Base-by-base conservation (phyloP, 306 rosid species). In the Trichosanthes truncata region DNA sequence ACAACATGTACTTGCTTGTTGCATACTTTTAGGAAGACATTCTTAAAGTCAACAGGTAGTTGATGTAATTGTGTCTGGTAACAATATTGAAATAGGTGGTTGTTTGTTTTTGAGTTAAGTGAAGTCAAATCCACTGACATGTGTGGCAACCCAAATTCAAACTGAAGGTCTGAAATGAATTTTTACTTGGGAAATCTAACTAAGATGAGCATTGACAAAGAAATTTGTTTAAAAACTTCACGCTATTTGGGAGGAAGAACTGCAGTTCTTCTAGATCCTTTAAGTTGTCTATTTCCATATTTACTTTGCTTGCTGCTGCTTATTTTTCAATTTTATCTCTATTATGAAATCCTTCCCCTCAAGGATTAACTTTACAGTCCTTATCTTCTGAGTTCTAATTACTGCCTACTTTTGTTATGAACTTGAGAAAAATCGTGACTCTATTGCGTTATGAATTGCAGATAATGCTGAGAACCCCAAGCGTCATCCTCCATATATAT, bases 401-500 rank as follows among this genome's bases (percentile, higher is more conserved):
- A 13, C 40, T 61, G 73, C 6, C 29, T 43, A 31, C 3, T 60
- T 36, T 62, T 35, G 40, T 18, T 17, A 8, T 20, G 11, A 74
- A 59, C 38, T 76, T 63, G 6, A 51, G 66, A 20, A 67, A 75
- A 43, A 26, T 81, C 73, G 62, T 31, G 38, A 36, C 75, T 41
- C 67, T 65, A 52, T 15, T 12, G 21, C 55, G 23, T 82, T 82
- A 59, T 29, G 69, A 81, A 78, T 80, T 77, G 77, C 93, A 95
- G 97, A 59, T 55, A 82, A 83, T 87, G 84, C 73, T 83, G 87
- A 48, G 80, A 82, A 76, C 66, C 90, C 86, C 76, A 91, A 93
- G 79, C 86, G 87, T 69, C 97, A 86, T 86, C 84, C 85, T 38
- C 97, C 97, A 35, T 95, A 87, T 51, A 75, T 88, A 81, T 95